These are phyloP conservation scores for Penicillium paxilli DNA, from an alignment of 495 filamentous ascomycete species.

Conservation along the genomic window DNA sequence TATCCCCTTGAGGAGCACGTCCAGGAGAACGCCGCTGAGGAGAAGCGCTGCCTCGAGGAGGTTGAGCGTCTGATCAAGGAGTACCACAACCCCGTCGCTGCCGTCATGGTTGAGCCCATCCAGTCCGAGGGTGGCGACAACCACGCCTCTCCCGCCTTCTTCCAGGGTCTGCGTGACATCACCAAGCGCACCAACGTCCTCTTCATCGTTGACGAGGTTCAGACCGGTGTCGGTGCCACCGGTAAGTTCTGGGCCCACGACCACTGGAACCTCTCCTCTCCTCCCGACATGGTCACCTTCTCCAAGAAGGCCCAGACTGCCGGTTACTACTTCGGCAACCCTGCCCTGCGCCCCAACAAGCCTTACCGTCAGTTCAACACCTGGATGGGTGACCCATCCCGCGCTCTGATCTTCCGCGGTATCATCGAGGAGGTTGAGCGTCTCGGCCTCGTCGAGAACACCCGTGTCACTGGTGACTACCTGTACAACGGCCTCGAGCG, in stretches of 20 bases:
- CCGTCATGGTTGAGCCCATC: conserved; percentile 91
- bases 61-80: conserved; percentile 83
- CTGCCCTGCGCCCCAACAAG: conserved; percentile 88
- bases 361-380: conserved; percentile 99
- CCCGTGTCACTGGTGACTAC: conserved; percentile 80
- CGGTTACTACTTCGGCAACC: conserved; percentile 93
- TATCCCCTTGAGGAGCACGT: conserved; percentile 87
- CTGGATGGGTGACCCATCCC: conserved; percentile 97
- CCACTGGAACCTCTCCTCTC: conserved; percentile 82
- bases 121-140: conserved; percentile 99
- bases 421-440: conserved; percentile 89
- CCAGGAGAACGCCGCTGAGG: conserved; percentile 79
- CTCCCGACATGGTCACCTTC: conserved; percentile 98
- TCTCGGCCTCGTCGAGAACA: conserved; percentile 76
- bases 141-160: conserved; percentile 92
- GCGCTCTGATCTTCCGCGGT: conserved; percentile 86
- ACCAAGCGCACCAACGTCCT: conserved; percentile 85
- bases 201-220: conserved; percentile 97
- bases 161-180: conserved; percentile 80
- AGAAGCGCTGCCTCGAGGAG: conserved; percentile 83
- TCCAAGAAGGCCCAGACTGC: conserved; percentile 98
- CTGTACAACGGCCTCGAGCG: conserved; percentile 69
- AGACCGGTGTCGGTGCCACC: conserved; percentile 90
- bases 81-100: conserved; percentile 83
- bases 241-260: conserved; percentile 99